Evolutionary conservation across 75 land plant genomes (phyloP), one percentile per base, ranked within the genome.

Genomic region (Picea glauca): DNA sequence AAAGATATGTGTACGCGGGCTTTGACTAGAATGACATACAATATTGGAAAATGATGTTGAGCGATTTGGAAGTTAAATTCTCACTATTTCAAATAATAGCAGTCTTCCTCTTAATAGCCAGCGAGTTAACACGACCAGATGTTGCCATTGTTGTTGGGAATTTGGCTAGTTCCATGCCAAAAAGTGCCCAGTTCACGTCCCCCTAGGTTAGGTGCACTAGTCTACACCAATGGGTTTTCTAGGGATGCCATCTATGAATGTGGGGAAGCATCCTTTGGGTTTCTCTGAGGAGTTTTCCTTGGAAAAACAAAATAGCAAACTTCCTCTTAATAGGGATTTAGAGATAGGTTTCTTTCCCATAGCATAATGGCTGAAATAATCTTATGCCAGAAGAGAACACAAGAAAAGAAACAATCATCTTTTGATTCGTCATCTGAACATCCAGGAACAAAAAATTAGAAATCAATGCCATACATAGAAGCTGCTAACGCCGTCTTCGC

Each of bases 401-500:
- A 6, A 40, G 56, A 70, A 38, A 68, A 68, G 43, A 21, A 68
- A 40, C 21, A 9, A 68, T 15, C 72, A 40, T 40, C 72, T 20
- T 68, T 18, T 9, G 3, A 7, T 35, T 26, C 72, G 6, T 68
- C 2, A 68, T 38, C 9, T 68, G 2, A 68, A 68, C 2, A 50
- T 20, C 32, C 17, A 20, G 56, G 17, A 70, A n/a, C 21, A 40
- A 68, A 17, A 66, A 32, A 32, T 17, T 32, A 33, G 4, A 66
- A 66, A 33, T 66, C 20, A 66, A 70, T 70, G 56, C 33, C 76
- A 92, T 88, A 96, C 98, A 89, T 77, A 96, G 78, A 96, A 96
- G 77, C 98, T 96, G 89, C 88, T 90, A 76, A 96, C 98, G 46
- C 98, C 94, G 89, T 96, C 98, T 78, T 89, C 78, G 59, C 98